Percentiles rank a stretch among this genome's conserved stretches.
phyloP scores from a whole-genome alignment of 2,329 filamentous ascomycete genomes.

The Zymoseptoria pseudotritici region DNA sequence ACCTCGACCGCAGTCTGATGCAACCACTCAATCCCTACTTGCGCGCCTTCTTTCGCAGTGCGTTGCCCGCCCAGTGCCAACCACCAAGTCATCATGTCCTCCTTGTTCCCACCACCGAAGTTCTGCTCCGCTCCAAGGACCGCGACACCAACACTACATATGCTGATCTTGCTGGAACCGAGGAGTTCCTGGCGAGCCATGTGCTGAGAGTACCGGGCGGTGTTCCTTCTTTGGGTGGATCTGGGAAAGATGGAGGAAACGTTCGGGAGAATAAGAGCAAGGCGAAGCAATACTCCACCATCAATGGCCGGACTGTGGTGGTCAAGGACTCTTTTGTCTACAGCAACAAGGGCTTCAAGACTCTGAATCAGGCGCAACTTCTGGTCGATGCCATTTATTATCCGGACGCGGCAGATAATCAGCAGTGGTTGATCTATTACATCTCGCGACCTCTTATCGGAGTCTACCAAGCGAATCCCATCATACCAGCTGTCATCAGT shows the following conservation, averaged over 20 bases:
- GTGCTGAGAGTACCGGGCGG: constrained; percentile 71
- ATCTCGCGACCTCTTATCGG: constrained; percentile 86
- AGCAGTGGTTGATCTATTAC: constrained; percentile 95
- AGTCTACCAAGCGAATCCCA: constrained; percentile 66
- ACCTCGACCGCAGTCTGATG: constrained; percentile 13
- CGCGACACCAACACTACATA: constrained; percentile 71
- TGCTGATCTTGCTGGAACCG: constrained; percentile 74
- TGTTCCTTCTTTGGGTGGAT: constrained; percentile 31
- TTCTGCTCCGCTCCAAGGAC: constrained; percentile 80
- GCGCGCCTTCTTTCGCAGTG: constrained; percentile 96
- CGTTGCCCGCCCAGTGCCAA: constrained; percentile 81
- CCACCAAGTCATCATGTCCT: constrained; percentile 88
- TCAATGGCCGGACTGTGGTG: constrained; percentile 87
- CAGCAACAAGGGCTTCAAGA: constrained; percentile 98
- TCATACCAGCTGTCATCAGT: constrained; percentile 54
- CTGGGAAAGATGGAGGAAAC: constrained; percentile 42
- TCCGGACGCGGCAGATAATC: constrained; percentile 76
- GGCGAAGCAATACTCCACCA: constrained; percentile 85
- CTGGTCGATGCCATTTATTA: constrained; percentile 81
- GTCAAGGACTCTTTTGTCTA: constrained; percentile 90
- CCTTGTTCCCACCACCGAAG: constrained; percentile 87
- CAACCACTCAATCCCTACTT: constrained; percentile 92
- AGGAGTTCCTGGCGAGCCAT: constrained; percentile 96
- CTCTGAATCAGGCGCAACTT: constrained; percentile 79
- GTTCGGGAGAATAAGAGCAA: constrained; percentile 84